Conservation (phyloP, 2,329 filamentous ascomycete genomes). For the Scedosporium apiospermum region DNA sequence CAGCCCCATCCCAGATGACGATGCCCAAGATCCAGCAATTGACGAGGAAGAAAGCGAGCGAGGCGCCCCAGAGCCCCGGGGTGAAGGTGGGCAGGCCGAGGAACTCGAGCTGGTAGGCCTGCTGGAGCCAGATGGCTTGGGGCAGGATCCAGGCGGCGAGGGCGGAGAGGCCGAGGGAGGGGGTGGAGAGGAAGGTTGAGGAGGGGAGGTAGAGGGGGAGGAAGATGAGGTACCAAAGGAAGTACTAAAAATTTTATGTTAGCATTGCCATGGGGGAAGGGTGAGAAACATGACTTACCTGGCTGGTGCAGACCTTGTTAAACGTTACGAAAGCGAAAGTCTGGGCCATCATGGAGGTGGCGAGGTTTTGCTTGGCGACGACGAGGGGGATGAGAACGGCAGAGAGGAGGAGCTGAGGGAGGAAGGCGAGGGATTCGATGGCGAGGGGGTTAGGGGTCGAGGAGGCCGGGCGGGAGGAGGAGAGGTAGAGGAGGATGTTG, state of each 20-base stretch:
- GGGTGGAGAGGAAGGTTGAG: conserved; percentile 59
- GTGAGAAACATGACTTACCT: conserved; percentile 48
- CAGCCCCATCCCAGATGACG: conserved; percentile 57
- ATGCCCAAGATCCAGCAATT: conserved; percentile 84
- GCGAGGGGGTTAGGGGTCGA: conserved; percentile 20
- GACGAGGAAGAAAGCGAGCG: conserved; percentile 69
- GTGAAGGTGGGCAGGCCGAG: conserved; percentile 75
- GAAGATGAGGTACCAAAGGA: conserved; percentile 95
- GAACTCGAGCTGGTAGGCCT: conserved; percentile 69
- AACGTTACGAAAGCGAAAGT: conserved; percentile 96
- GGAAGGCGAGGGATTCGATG: conserved; percentile 75
- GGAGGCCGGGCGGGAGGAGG: conserved; percentile 50
- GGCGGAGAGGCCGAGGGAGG: conserved; percentile 53
- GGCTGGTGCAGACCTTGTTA: conserved; percentile 98
- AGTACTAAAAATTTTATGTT: conserved; percentile 54
- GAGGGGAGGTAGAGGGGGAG: conserved; percentile 80
- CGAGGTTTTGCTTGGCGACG: conserved; percentile 71
- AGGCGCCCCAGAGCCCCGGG: conserved; percentile 70
- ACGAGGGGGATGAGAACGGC: conserved; percentile 65
- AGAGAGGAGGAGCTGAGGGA: conserved; percentile 78
- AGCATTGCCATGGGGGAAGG: not conserved
- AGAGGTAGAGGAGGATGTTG: conserved; percentile 82
- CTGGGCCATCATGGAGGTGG: conserved; percentile 82
- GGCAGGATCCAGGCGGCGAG: conserved; percentile 63
- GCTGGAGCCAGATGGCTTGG: conserved; percentile 69